Conservation (phyloP, 257 asterid species). For the Nicotiana benthamiana region DNA sequence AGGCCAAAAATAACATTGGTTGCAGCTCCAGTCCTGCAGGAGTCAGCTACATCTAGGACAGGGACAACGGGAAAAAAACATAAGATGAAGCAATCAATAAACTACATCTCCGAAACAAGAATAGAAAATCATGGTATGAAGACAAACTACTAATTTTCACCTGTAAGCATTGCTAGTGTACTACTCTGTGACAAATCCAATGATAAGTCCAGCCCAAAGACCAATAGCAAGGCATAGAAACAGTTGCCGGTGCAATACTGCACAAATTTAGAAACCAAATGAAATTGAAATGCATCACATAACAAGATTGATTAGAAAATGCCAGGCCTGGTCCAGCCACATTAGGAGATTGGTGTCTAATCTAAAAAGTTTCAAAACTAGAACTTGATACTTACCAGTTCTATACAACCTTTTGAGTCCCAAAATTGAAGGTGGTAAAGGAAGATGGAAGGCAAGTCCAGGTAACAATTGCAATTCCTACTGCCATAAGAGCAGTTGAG, state of each 20-base stretch:
- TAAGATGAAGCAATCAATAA: not conserved
- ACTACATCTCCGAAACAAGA: not conserved
- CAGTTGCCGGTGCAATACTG: constrained; percentile 48
- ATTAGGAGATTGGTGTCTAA: not conserved
- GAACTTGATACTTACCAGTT: constrained; percentile 25
- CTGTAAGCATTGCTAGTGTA: constrained; percentile 37
- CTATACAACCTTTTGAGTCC: constrained; percentile 63
- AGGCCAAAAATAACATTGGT: constrained; percentile 4
- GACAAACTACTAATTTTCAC: constrained; percentile 20
- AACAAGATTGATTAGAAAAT: not conserved
- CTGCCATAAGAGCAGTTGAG: constrained; percentile 74
- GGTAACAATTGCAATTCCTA: constrained; percentile 61
- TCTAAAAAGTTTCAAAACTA: not conserved
- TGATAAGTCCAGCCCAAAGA: constrained; percentile 42
- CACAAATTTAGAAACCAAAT: not conserved
- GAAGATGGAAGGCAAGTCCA: constrained; percentile 75
- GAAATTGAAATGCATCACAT: not conserved
- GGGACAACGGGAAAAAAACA: constrained; percentile 12
- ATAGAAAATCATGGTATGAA: not conserved
- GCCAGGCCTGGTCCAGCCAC: not conserved
- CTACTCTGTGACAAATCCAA: constrained; percentile 6
- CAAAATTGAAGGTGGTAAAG: constrained; percentile 74
- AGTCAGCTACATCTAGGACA: constrained; percentile 32
- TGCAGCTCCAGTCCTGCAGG: constrained; percentile 7
- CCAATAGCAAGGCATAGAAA: constrained; percentile 79